phyloP scores from a whole-genome alignment of 495 filamentous ascomycete species.

The Podospora didyma region DNA sequence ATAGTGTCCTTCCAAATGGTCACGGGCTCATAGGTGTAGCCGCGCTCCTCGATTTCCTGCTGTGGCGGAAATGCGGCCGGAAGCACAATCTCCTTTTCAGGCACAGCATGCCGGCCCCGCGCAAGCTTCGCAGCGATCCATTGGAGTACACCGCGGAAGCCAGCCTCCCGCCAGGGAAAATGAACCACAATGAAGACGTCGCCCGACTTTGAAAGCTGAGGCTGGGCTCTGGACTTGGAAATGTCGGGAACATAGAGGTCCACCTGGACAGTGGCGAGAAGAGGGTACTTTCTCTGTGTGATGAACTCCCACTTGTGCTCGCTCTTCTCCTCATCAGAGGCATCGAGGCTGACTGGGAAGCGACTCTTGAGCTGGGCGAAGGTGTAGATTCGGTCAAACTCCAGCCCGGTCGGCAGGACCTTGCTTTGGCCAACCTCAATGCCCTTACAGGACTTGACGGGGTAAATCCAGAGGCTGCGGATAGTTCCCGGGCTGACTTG shows the following conservation, averaged over 20 bases:
- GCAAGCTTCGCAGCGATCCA: conserved; percentile 41
- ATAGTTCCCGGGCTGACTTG: conserved; percentile 38
- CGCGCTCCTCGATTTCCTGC: conserved; percentile 45
- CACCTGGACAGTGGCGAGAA: conserved; percentile 67
- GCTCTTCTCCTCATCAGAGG: conserved; percentile 37
- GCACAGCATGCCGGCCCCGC: conserved; percentile 37
- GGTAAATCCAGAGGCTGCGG: conserved; percentile 82
- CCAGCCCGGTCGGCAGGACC: conserved; percentile 67
- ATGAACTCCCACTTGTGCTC: conserved; percentile 69
- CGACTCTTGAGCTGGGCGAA: conserved; percentile 66
- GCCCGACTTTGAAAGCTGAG: conserved; percentile 40
- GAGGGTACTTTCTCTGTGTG: conserved; percentile 72
- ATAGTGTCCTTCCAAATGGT: conserved; percentile 78
- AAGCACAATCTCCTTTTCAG: conserved; percentile 54
- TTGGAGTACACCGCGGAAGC: conserved; percentile 36
- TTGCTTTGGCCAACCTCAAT: conserved; percentile 67
- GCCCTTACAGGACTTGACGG: conserved; percentile 80
- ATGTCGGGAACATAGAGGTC: conserved; percentile 79
- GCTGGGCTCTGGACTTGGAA: conserved; percentile 37
- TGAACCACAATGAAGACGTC: conserved; percentile 55
- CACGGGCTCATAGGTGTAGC: conserved; percentile 60
- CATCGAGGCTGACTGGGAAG: conserved; percentile 38
- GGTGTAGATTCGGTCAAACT: conserved; percentile 81
- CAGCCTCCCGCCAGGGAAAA: conserved; percentile 53
- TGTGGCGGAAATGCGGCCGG: conserved; percentile 60